A percentile compares a stretch with the other conserved stretches of the same genome.
phyloP scores from a whole-genome alignment of 139 green algal species.

The Pycnococcus provasolii region DNA sequence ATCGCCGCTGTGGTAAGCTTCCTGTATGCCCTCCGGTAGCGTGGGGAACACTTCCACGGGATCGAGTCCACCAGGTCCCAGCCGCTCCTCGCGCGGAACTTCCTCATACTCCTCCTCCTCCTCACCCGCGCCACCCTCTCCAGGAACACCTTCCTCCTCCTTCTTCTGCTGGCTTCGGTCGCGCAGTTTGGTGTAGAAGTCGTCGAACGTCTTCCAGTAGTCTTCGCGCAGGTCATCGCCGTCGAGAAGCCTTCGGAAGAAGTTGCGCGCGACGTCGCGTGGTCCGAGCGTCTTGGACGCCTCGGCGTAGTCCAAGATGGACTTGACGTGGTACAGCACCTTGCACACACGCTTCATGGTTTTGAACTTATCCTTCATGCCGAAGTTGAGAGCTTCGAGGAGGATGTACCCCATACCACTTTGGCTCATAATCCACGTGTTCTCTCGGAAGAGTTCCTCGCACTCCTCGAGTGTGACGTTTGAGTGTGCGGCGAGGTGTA shows the following conservation, averaged over 20 bases:
- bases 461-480: not conserved
- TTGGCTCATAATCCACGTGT: not conserved
- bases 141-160: constrained; percentile 2
- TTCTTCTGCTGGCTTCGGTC: constrained; percentile 6
- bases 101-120: not conserved
- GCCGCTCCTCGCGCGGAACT: constrained; percentile 7
- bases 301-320: constrained; percentile 11
- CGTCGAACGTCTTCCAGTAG: constrained; percentile 1
- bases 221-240: not conserved
- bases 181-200: constrained; percentile 10
- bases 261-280: not conserved
- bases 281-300: not conserved
- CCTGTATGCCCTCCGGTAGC: constrained; percentile 12
- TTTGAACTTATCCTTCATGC: not conserved
- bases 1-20: constrained; percentile 2
- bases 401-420: constrained; percentile 10
- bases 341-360: not conserved
- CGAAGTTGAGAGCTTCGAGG: constrained; percentile 6
- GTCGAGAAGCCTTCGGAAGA: constrained; percentile 1
- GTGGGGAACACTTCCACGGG: constrained; percentile 11
- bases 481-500: not conserved
- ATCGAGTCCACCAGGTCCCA: constrained; percentile 11
- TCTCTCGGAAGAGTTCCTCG: not conserved
- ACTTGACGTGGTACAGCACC: constrained; percentile 5
- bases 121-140: no score